Percentiles rank a stretch among this genome's conserved stretches.
phyloP scores from a whole-genome alignment of 306 rosid species.

The Vigna reflexopilosa region DNA sequence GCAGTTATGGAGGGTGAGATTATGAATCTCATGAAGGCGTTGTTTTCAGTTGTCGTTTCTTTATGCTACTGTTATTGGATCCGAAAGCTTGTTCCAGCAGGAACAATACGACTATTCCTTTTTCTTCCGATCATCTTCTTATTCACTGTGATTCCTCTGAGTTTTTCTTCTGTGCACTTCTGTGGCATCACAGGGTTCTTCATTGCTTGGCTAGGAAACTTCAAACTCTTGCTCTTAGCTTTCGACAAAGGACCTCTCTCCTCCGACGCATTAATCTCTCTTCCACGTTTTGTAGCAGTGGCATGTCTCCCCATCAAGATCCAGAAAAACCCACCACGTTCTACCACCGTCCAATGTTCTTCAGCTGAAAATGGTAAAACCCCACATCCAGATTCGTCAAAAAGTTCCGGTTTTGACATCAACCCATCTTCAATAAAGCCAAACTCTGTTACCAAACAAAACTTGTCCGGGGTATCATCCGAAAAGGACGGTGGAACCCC shows the following conservation, averaged over 20 bases:
- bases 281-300: conserved; percentile 56
- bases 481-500: not conserved
- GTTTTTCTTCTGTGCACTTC: conserved; percentile 53
- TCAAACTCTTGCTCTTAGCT: conserved; percentile 62
- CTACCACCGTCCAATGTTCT: too few species aligned
- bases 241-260: conserved; percentile 61
- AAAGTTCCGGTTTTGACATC: too few species aligned
- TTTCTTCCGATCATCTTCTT: conserved; percentile 50
- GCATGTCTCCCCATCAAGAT: conserved; percentile 78
- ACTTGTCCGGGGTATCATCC: not conserved
- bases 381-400: too few species aligned
- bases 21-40: conserved; percentile 44
- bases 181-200: conserved; percentile 55
- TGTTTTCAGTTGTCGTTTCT: conserved; percentile 40
- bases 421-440: too few species aligned
- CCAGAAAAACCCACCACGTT: conserved; percentile 13
- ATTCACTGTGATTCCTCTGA: conserved; percentile 61
- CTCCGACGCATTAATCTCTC: conserved; percentile 50
- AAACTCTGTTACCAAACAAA: not conserved
- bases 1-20: conserved; percentile 47
- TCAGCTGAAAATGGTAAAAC: too few species aligned
- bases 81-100: conserved; percentile 38
- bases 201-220: conserved; percentile 62
- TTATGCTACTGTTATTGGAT: conserved; percentile 53
- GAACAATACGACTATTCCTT: conserved; percentile 48